These are phyloP conservation scores for Lachancea mirantina DNA, from an alignment of 805 yeast genomes.

Conservation along the genomic window DNA sequence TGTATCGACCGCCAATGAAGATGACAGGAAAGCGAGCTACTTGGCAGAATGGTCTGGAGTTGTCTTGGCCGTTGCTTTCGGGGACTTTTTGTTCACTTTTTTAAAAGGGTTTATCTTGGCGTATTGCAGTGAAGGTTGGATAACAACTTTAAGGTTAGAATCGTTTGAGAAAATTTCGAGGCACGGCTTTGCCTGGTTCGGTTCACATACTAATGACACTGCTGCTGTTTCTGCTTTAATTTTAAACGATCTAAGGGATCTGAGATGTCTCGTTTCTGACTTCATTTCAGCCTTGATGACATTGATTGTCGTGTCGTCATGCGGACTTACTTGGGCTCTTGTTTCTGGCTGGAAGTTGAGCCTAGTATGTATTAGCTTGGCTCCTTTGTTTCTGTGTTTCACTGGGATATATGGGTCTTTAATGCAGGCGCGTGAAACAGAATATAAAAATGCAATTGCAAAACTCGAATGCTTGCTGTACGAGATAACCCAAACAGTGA, in stretches of 20 bases:
- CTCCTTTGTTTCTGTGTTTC: constrained; percentile 52
- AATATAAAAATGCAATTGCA: constrained; percentile 51
- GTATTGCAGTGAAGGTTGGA: constrained; percentile 62
- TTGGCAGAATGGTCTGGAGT: constrained; percentile 60
- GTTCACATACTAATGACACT: constrained; percentile 32
- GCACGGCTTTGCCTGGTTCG: constrained; percentile 51
- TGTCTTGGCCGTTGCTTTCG: constrained; percentile 53
- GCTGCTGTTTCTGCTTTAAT: constrained; percentile 58
- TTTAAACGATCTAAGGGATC: constrained; percentile 76
- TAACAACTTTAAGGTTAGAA: constrained; percentile 42
- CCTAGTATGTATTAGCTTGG: constrained; percentile 69
- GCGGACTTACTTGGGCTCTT: constrained; percentile 75
- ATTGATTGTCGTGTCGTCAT: constrained; percentile 43
- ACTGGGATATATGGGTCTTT: constrained; percentile 47
- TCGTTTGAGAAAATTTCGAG: constrained; percentile 43
- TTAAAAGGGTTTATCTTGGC: constrained; percentile 44
- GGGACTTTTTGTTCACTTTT: constrained; percentile 55
- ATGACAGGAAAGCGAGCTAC: constrained; percentile 29
- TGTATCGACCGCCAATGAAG: constrained; percentile 42
- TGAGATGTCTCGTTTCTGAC: constrained; percentile 57
- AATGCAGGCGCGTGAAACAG: constrained; percentile 49
- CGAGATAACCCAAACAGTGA: constrained; percentile 52
- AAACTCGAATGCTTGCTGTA: constrained; percentile 43
- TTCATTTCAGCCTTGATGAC: constrained; percentile 50
- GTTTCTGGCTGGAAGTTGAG: constrained; percentile 81